Percentiles rank a stretch among this genome's conserved stretches.
These are phyloP conservation scores for Talaromyces amestolkiae DNA, from an alignment of 2,329 filamentous ascomycete genomes.

Conservation along the genomic window DNA sequence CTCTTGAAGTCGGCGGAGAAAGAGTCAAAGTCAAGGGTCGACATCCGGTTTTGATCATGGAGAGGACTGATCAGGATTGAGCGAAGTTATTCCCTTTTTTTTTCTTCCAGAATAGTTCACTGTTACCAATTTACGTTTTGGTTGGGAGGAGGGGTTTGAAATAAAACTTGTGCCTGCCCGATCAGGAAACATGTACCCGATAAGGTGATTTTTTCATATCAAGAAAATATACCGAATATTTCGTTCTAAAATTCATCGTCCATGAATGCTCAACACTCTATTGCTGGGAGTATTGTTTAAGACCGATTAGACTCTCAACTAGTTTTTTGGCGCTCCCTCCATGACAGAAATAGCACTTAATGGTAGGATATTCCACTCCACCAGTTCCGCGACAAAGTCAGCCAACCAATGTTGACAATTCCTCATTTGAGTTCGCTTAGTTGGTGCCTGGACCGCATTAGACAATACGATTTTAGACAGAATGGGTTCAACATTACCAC, in stretches of 20 bases:
- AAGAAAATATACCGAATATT: too few relatives aligned
- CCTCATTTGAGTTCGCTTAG: not conserved
- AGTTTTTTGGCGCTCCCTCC: not conserved
- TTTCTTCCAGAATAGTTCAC: too few relatives aligned
- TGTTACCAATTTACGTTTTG: not conserved
- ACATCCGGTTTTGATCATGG: not conserved
- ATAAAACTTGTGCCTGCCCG: not conserved
- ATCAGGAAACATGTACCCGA: not conserved
- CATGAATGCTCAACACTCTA: too few relatives aligned
- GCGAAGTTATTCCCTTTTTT: too few relatives aligned
- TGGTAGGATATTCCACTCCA: not conserved
- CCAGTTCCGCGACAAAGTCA: not conserved
- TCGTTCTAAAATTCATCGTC: too few relatives aligned
- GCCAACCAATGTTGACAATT: not conserved
- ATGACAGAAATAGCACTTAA: not conserved
- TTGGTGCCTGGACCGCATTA: not conserved
- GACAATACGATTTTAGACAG: not conserved
- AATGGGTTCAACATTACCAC: not conserved
- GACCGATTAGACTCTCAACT: not conserved
- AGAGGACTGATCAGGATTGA: not conserved
- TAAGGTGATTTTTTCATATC: not conserved
- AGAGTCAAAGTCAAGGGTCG: not conserved
- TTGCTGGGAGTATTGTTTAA: too few relatives aligned
- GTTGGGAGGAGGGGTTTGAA: not conserved
- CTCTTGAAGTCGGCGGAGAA: not conserved